phyloP scores from a whole-genome alignment of 768 basidiomycete genomes.

The Lenzites betulinus region DNA sequence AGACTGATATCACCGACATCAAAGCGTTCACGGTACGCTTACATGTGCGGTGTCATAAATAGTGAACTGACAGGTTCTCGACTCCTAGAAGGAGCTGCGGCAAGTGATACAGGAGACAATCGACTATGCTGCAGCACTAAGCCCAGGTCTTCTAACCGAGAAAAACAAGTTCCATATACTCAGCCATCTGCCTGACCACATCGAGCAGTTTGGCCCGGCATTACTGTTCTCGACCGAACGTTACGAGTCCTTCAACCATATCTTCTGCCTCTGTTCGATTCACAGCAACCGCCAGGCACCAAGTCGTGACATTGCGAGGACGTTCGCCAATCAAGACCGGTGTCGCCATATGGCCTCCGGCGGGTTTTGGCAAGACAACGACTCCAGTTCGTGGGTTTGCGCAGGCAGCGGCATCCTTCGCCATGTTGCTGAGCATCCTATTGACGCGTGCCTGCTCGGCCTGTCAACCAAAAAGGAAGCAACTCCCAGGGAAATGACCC shows the following conservation, averaged over 20 bases:
- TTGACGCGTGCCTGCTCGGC: not conserved
- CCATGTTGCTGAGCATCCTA: not conserved
- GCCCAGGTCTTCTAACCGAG: not conserved
- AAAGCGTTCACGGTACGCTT: not conserved
- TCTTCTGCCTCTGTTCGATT: conserved; percentile 28
- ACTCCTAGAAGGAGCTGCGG: conserved; percentile 11
- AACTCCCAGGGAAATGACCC: not conserved
- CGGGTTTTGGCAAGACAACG: conserved; percentile 14
- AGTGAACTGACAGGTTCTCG: not conserved
- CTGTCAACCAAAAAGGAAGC: not conserved
- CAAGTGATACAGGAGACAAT: conserved; percentile 25
- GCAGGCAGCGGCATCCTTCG: not conserved
- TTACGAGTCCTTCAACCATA: conserved; percentile 34
- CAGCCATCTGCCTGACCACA: conserved; percentile 26
- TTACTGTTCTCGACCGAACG: conserved; percentile 33
- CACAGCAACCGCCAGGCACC: conserved; percentile 34
- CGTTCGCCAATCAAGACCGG: conserved; percentile 16
- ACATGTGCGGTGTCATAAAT: too few relatives aligned
- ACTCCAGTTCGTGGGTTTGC: not conserved
- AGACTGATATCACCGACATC: conserved; percentile 25
- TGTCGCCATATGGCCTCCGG: conserved; percentile 14
- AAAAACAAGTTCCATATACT: conserved; percentile 34
- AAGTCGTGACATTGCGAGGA: conserved; percentile 21
- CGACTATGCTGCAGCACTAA: not conserved
- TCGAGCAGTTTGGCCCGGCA: conserved; percentile 33